Evolutionary conservation across 2,329 filamentous ascomycete genomes (phyloP).

Genomic region (Chaetomium sp.): DNA sequence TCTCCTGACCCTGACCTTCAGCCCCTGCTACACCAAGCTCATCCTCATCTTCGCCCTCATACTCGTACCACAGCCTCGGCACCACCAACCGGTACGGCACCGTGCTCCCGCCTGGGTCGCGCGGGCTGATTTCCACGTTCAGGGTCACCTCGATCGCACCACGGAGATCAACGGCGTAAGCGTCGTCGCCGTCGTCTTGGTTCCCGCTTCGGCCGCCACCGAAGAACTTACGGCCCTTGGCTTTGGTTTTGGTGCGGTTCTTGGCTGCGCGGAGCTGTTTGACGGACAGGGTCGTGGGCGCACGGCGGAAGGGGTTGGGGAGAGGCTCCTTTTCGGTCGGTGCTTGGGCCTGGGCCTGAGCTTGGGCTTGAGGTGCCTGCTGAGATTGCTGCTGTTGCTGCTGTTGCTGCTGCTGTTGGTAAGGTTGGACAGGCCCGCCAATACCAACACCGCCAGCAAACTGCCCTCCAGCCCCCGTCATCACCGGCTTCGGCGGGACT

Average conservation of each 20-base stretch:
- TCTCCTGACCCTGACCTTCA: conserved; percentile 11
- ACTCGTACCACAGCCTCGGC: conserved; percentile 63
- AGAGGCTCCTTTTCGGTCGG: conserved; percentile 3
- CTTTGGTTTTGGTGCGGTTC: no score
- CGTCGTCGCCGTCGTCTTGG: conserved; percentile 24
- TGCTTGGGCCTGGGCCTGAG: not conserved
- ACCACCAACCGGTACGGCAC: conserved; percentile 81
- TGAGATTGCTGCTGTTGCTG: not conserved
- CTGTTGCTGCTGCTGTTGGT: not conserved
- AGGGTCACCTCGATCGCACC: conserved; percentile 80
- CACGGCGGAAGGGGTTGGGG: conserved; percentile 53
- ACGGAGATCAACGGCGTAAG: conserved; percentile 65
- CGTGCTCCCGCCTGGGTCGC: conserved; percentile 82
- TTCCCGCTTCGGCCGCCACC: not conserved
- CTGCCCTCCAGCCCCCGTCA: not conserved
- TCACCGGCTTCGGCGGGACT: conserved; percentile 3
- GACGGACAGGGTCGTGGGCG: conserved; percentile 60
- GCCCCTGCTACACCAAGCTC: not conserved
- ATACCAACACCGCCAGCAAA: no score
- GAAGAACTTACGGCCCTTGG: conserved; percentile 33
- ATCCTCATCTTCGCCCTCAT: conserved; percentile 33
- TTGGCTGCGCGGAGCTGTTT: conserved; percentile 40
- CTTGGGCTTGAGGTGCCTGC: not conserved
- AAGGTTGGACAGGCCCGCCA: not conserved
- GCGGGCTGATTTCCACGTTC: conserved; percentile 81